Percentiles rank a stretch among this genome's conserved stretches.
Conservation (phyloP, 2,329 filamentous ascomycete genomes). For the Amauroascus niger region DNA sequence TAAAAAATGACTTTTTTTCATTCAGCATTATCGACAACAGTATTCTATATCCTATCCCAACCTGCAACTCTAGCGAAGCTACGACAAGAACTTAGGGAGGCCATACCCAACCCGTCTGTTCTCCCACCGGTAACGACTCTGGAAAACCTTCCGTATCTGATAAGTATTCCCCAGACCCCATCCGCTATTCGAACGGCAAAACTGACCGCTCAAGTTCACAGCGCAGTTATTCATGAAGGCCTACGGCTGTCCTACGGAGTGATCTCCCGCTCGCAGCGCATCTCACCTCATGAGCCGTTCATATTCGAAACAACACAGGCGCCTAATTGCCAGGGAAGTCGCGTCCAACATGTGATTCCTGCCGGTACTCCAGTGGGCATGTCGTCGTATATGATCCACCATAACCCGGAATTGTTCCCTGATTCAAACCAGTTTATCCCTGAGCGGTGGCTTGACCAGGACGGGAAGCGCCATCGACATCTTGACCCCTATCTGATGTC, state of each 20-base stretch:
- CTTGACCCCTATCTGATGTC: slow-evolving; percentile 20
- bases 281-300: slow-evolving; percentile 10
- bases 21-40: slow-evolving; percentile 6
- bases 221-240: slow-evolving; percentile 10
- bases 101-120: slow-evolving; percentile 5
- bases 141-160: slow-evolving; percentile 11
- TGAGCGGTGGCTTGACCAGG: slow-evolving; percentile 21
- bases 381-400: slow-evolving; percentile 19
- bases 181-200: neutral
- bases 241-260: slow-evolving; percentile 13
- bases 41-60: slow-evolving; percentile 8
- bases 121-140: slow-evolving; percentile 5
- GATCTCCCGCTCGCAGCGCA: slow-evolving; percentile 8
- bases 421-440: slow-evolving; percentile 20
- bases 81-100: slow-evolving; percentile 4
- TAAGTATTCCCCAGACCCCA: neutral
- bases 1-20: neutral
- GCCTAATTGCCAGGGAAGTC: neutral
- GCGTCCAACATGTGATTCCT: slow-evolving; percentile 11
- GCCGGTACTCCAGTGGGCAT: slow-evolving; percentile 21
- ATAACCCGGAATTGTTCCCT: slow-evolving; percentile 20
- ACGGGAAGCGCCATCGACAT: slow-evolving; percentile 13
- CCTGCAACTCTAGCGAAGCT: slow-evolving; percentile 2
- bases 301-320: neutral
- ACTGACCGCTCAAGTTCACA: slow-evolving; percentile 3